Percentiles rank a stretch among this genome's conserved stretches.
Evolutionary conservation across 192 early-diverging fungal genomes (phyloP).

Genomic region (Mortierella hygrophila): DNA sequence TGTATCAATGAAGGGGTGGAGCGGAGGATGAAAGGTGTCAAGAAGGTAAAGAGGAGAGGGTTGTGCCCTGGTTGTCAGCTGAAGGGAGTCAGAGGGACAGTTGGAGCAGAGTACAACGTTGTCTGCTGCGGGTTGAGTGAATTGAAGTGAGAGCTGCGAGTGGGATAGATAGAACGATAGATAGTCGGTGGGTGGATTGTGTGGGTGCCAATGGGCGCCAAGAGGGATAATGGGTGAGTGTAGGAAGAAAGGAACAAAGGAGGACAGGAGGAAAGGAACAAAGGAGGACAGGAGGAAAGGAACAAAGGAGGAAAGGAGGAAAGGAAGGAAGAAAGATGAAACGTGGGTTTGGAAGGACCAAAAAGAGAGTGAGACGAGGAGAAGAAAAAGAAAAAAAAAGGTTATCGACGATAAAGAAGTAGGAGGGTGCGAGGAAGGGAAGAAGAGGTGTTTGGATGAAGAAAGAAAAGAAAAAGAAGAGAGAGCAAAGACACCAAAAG

Average conservation of each 20-base stretch:
- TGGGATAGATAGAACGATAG: neutral
- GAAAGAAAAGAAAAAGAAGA: neutral
- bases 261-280: neutral
- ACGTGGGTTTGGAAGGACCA: neutral
- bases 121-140: neutral
- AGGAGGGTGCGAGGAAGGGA: neutral
- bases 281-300: neutral
- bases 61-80: neutral
- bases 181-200: neutral
- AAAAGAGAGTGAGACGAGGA: neutral
- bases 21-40: neutral
- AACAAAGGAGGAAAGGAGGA: neutral
- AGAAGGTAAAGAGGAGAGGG: neutral
- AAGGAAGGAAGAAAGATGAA: neutral
- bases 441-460: neutral
- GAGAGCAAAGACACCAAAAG: too few species aligned
- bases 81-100: neutral
- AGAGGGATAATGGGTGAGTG: neutral
- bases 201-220: neutral
- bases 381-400: neutral
- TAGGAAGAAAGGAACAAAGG: neutral
- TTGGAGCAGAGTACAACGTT: neutral
- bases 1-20: neutral
- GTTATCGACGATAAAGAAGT: slow-evolving; percentile 4
- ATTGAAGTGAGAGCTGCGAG: neutral